Conservation (phyloP, 2,329 filamentous ascomycete species). For the Sporothrix pseudoabietina region DNA sequence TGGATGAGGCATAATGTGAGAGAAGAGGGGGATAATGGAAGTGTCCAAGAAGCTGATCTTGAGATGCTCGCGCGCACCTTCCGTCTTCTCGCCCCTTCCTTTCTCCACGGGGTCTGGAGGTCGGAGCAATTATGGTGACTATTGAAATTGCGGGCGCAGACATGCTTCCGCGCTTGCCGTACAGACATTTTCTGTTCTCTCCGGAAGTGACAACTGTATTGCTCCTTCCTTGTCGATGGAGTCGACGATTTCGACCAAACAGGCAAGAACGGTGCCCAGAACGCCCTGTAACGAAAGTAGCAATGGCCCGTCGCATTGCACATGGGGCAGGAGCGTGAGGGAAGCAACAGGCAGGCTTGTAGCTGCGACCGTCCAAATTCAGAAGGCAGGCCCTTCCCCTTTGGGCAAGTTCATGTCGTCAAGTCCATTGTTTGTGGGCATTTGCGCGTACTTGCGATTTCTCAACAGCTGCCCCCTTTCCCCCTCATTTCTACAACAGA, state of each 20-base stretch:
- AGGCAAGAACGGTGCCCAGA: background rate
- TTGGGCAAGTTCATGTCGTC: background rate
- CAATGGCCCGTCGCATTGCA: background rate
- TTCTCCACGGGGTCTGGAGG: background rate
- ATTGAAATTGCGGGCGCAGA: background rate
- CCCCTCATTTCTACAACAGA: background rate
- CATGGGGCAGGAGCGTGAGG: background rate
- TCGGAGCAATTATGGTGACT: background rate
- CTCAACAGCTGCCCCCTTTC: background rate
- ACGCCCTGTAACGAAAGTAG: background rate
- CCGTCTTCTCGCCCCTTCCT: background rate
- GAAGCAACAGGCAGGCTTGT: background rate
- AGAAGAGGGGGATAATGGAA: background rate
- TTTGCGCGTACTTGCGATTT: background rate
- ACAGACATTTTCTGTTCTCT: background rate
- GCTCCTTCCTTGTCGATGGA: background rate
- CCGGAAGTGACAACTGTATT: background rate
- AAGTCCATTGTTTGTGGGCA: background rate
- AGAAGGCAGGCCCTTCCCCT: background rate
- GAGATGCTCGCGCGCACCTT: background rate
- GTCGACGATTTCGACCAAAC: background rate
- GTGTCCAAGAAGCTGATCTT: background rate
- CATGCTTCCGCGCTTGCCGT: conserved; percentile 15
- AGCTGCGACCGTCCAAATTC: background rate
- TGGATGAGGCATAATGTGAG: background rate